Percentiles rank a stretch among this genome's conserved stretches.
These are phyloP conservation scores for Parathielavia appendiculata DNA, from an alignment of 495 filamentous ascomycete genomes.

Conservation along the genomic window DNA sequence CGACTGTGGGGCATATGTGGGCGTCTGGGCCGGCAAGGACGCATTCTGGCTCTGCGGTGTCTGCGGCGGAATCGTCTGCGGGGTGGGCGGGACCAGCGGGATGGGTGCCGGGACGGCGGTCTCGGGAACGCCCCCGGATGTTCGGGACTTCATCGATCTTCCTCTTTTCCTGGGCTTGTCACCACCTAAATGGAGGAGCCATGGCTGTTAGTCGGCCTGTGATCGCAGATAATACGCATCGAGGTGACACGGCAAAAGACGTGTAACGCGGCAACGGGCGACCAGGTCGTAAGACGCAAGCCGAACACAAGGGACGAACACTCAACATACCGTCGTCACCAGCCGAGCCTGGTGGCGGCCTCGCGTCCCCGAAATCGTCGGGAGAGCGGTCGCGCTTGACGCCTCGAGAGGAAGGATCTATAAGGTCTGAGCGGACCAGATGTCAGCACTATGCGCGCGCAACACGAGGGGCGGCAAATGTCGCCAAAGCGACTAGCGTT, in stretches of 20 bases:
- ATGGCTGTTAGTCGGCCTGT: conserved; percentile 35
- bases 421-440: conserved; percentile 33
- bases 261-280: conserved; percentile 28
- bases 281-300: conserved; percentile 15
- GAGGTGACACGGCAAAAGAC: conserved; percentile 35
- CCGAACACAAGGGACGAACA: conserved; percentile 36
- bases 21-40: conserved; percentile 57
- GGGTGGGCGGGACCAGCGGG: conserved; percentile 37
- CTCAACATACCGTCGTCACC: conserved; percentile 78
- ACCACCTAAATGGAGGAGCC: conserved; percentile 37
- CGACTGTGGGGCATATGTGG: conserved; percentile 55
- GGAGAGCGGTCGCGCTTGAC: conserved; percentile 92
- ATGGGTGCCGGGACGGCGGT: conserved; percentile 49
- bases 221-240: conserved; percentile 22
- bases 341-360: conserved; percentile 50
- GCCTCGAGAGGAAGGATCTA: conserved; percentile 55
- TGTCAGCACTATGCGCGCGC: conserved; percentile 24
- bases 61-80: conserved; percentile 53
- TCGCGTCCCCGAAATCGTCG: conserved; percentile 62
- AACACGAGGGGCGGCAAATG: conserved; percentile 1
- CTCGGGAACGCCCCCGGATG: conserved; percentile 43
- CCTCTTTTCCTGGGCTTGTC: conserved; percentile 78
- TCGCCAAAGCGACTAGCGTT: not conserved
- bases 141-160: conserved; percentile 67
- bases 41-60: conserved; percentile 74